phyloP scores from a whole-genome alignment of 2,329 filamentous ascomycete genomes.

The Apiospora arundinis region DNA sequence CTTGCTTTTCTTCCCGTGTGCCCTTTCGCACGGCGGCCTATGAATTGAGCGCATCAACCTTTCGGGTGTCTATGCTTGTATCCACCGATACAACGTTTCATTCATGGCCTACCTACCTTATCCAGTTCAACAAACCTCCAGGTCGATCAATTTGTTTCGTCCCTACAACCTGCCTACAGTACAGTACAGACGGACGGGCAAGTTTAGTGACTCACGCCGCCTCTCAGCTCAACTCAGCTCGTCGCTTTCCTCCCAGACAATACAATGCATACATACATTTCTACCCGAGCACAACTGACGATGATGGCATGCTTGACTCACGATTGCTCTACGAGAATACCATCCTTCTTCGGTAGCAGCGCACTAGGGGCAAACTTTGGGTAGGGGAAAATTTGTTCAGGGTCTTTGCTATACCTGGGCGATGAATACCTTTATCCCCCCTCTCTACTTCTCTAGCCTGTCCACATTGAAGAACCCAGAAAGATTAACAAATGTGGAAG shows the following conservation, averaged over 20 bases:
- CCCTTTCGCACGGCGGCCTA: conserved; percentile 5
- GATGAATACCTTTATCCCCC: not conserved
- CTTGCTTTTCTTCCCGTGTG: conserved; percentile 6
- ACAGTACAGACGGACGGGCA: too few species aligned
- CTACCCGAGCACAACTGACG: not conserved
- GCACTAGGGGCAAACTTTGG: not conserved
- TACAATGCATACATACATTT: too few species aligned
- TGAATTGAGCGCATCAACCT: conserved; percentile 8
- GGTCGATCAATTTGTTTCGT: not conserved
- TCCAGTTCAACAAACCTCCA: not conserved
- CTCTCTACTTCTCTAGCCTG: not conserved
- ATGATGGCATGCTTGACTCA: not conserved
- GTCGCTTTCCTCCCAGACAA: not conserved
- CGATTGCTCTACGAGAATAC: not conserved
- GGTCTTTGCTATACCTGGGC: not conserved
- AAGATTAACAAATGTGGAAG: not conserved
- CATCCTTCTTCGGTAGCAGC: not conserved
- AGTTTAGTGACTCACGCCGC: not conserved
- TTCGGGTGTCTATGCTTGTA: conserved; percentile 17
- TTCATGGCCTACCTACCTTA: not conserved
- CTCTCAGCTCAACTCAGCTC: not conserved
- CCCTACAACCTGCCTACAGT: not conserved
- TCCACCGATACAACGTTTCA: conserved; percentile 18
- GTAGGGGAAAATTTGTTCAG: not conserved
- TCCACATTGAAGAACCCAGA: not conserved